Conservation (phyloP, 1,284 basidiomycete genomes). For the Cystobasidiaceae sp. region DNA sequence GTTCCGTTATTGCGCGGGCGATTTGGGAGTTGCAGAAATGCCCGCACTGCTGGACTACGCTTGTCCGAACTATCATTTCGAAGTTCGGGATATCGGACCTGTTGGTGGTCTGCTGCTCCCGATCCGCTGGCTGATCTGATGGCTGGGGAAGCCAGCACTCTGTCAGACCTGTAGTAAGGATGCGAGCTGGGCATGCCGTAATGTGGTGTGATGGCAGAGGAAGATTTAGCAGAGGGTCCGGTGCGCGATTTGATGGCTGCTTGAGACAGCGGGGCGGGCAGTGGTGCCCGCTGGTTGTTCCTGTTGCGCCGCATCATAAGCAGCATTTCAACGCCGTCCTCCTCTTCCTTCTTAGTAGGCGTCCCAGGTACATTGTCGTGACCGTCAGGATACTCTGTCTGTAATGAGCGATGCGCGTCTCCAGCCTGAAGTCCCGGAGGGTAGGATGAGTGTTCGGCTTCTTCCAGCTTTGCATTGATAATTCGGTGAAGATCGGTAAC, state of each 20-base stretch:
- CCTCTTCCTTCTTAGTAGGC: not conserved
- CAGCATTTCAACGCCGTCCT: constrained; percentile 14
- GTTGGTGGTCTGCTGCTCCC: not conserved
- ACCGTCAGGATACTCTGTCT: too few species aligned
- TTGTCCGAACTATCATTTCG: not conserved
- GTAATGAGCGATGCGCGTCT: too few species aligned
- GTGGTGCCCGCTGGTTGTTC: not conserved
- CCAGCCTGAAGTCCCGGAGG: too few species aligned
- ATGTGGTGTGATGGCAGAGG: not conserved
- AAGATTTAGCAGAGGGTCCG: not conserved
- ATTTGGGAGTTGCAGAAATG: not conserved
- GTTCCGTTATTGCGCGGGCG: not conserved
- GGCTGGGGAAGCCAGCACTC: constrained; percentile 15
- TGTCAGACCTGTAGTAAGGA: constrained; percentile 23
- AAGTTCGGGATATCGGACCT: not conserved
- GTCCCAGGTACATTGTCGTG: too few species aligned
- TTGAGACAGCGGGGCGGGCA: constrained; percentile 12
- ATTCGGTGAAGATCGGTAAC: too few species aligned
- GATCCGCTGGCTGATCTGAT: not conserved
- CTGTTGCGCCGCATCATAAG: constrained; percentile 23
- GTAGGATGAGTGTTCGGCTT: too few species aligned
- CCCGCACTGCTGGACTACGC: not conserved
- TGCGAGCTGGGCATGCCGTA: constrained; percentile 18
- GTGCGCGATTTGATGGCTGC: not conserved
- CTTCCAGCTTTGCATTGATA: too few species aligned